These are phyloP conservation scores for Spatholobus suberectus DNA, from an alignment of 306 rosid species.

Conservation along the genomic window DNA sequence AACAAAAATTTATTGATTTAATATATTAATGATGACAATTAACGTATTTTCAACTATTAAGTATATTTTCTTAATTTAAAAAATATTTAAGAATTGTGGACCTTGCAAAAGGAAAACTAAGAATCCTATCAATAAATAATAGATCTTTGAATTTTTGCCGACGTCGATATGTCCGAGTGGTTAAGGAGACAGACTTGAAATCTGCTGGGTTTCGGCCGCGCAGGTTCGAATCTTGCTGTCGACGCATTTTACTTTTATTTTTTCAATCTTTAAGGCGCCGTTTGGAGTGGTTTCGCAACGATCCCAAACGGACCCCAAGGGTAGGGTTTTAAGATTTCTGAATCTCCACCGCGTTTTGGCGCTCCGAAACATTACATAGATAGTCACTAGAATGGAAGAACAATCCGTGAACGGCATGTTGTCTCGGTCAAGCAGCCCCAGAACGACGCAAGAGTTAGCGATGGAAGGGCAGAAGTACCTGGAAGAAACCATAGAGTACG, in stretches of 20 bases:
- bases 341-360: background rate
- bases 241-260: constrained; percentile 34
- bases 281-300: too few relatives aligned
- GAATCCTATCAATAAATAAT: too few relatives aligned
- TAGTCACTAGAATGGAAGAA: constrained; percentile 58
- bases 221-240: constrained; percentile 74
- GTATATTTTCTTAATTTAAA: too few relatives aligned
- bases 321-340: constrained; percentile 1
- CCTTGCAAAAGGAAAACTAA: too few relatives aligned
- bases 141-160: too few relatives aligned
- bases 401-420: constrained; percentile 38
- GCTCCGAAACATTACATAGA: background rate
- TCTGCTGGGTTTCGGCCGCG: constrained; percentile 71
- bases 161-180: constrained; percentile 35
- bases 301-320: too few relatives aligned
- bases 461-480: constrained; percentile 83
- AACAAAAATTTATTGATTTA: too few relatives aligned
- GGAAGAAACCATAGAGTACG: constrained; percentile 82
- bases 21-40: too few relatives aligned
- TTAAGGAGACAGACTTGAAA: constrained; percentile 76
- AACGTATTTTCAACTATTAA: too few relatives aligned
- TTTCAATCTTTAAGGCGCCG: background rate
- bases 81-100: background rate
- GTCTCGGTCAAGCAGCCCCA: constrained; percentile 34
- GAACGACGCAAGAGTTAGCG: constrained; percentile 81